phyloP scores from a whole-genome alignment of 352 stramenopile species.

The Pythium oligandrum region DNA sequence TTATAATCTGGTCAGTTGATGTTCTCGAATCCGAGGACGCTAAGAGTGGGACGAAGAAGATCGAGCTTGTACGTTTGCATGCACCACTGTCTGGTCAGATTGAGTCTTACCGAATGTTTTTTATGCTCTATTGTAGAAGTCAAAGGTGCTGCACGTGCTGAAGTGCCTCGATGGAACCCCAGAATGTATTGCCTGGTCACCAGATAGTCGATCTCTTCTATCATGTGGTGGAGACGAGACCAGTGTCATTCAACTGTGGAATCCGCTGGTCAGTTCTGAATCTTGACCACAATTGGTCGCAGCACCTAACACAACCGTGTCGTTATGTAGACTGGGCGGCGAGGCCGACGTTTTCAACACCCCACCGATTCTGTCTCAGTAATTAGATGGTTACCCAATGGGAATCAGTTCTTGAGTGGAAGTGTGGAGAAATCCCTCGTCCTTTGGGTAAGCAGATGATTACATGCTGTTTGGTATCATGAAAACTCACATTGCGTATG shows the following conservation, averaged over 20 bases:
- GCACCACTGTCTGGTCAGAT: background rate
- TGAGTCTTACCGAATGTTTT: background rate
- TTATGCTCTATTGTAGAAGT: slow-evolving; percentile 4
- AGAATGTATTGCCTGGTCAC: slow-evolving; percentile 67
- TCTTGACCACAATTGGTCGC: background rate
- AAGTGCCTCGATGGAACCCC: slow-evolving; percentile 38
- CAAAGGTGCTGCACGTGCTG: slow-evolving; percentile 33
- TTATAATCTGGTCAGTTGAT: slow-evolving; percentile 68
- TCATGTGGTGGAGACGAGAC: slow-evolving; percentile 43
- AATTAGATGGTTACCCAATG: slow-evolving; percentile 53
- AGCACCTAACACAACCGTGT: background rate
- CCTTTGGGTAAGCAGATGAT: slow-evolving; percentile 45
- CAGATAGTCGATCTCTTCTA: slow-evolving; percentile 49
- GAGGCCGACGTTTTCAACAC: slow-evolving; percentile 51
- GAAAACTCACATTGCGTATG: no score
- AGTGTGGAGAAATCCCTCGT: slow-evolving; percentile 72
- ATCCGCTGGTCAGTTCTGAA: slow-evolving; percentile 30
- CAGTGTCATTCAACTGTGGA: slow-evolving; percentile 64
- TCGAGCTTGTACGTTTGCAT: slow-evolving; percentile 1
- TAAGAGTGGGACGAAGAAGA: slow-evolving; percentile 11
- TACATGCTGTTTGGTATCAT: no score
- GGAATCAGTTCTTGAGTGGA: slow-evolving; percentile 59
- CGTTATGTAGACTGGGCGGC: slow-evolving; percentile 33
- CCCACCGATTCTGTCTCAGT: slow-evolving; percentile 41
- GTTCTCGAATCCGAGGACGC: slow-evolving; percentile 17